Base-by-base conservation (phyloP, 208 protist species). In the Jaenimonas drosophilae region DNA sequence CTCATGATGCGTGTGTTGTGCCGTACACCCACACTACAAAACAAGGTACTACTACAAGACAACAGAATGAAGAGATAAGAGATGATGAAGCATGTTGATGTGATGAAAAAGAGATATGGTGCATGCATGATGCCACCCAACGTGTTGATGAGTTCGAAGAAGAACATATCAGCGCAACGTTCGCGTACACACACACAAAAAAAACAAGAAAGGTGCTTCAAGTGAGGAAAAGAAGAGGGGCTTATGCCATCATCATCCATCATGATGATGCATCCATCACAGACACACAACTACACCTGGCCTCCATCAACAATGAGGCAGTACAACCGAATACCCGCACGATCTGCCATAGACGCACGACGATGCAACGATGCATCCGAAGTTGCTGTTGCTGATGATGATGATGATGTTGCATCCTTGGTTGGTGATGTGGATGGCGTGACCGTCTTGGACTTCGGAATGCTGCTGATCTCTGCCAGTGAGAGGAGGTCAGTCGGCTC, bases 291-390 rank as follows among this genome's bases (percentile, higher is more conserved):
- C 54, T 64, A 85, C 43, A 75, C 63, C 44, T 83, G 64, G 0
- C 72, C 67, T 12, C 76, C 81, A 42, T 90, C 76, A 24, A 73
- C 62, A 31, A 90, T 72, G n/a, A 85, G 62, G 37, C 81, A 90
- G 48, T 82, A 83, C 28, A 86, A 59, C 27, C 65, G 70, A 16
- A n/a, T n/a, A n/a, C n/a, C n/a, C n/a, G n/a, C n/a, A n/a, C n/a
- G n/a, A n/a, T n/a, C n/a, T n/a, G n/a, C n/a, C n/a, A n/a, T n/a
- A n/a, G n/a, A n/a, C n/a, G n/a, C n/a, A n/a, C n/a, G n/a, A n/a
- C n/a, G n/a, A n/a, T n/a, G n/a, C n/a, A n/a, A n/a, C n/a, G 12
- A 20, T 40, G 36, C 30, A 33, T 33, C 30, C 30, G 7, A 33
- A n/a, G n/a, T n/a, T n/a, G n/a, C n/a, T n/a, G n/a, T n/a, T n/a